A percentile compares a stretch with the other conserved stretches of the same genome.
phyloP scores from a whole-genome alignment of 2,329 filamentous ascomycete species.

The Seiridium unicorne region DNA sequence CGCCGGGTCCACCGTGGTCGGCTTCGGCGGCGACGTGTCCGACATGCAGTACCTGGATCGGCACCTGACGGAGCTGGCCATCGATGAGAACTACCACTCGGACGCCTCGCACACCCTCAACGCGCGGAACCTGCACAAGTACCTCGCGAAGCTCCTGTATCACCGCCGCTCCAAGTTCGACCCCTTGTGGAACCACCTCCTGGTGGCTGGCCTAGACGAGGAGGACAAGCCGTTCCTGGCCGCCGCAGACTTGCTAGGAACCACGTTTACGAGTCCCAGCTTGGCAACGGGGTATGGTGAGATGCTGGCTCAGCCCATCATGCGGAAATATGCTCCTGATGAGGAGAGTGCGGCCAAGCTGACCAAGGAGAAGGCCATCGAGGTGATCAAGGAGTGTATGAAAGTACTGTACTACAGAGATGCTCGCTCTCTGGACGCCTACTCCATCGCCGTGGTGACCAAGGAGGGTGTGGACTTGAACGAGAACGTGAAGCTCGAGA shows the following conservation, averaged over 20 bases:
- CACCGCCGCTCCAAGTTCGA: slow-evolving; percentile 93
- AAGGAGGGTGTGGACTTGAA: slow-evolving; percentile 84
- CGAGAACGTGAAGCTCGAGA: slow-evolving; percentile 84
- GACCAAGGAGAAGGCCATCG: slow-evolving; percentile 74
- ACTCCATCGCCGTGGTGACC: slow-evolving; percentile 87
- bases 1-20: slow-evolving; percentile 78
- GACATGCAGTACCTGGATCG: slow-evolving; percentile 99
- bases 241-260: slow-evolving; percentile 87
- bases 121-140: slow-evolving; percentile 94
- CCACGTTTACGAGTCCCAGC: slow-evolving; percentile 83
- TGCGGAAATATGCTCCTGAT: slow-evolving; percentile 80
- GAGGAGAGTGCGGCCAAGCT: slow-evolving; percentile 74
- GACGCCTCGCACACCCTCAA: slow-evolving; percentile 60
- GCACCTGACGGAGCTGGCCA: slow-evolving; percentile 80
- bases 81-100: slow-evolving; percentile 79
- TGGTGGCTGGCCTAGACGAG: slow-evolving; percentile 86
- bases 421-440: slow-evolving; percentile 85
- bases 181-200: slow-evolving; percentile 93
- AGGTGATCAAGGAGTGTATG: slow-evolving; percentile 88
- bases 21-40: slow-evolving; percentile 94
- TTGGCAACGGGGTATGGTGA: slow-evolving; percentile 92
- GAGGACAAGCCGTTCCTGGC: slow-evolving; percentile 83
- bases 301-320: slow-evolving; percentile 88
- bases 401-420: slow-evolving; percentile 98
- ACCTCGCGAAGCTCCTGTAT: slow-evolving; percentile 95